Conservation (phyloP, 2,329 filamentous ascomycete genomes). For the Fusarium fujikuroi region DNA sequence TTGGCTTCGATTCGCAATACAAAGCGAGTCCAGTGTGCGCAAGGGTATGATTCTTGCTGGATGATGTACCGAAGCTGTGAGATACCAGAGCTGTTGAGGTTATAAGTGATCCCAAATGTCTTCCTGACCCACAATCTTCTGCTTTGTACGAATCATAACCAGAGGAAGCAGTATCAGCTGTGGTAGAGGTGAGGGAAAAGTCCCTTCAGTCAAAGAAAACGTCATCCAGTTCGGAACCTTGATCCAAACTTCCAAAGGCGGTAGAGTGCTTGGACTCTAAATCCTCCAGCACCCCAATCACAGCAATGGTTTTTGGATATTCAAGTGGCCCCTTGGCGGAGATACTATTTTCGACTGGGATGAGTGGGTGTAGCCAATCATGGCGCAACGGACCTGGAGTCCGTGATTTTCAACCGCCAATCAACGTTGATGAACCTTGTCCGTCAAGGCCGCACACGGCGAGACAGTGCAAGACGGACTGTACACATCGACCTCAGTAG, state of each 20-base stretch:
- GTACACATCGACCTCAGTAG: neutral
- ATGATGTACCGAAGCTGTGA: neutral
- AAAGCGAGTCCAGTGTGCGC: neutral
- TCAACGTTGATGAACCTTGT: neutral
- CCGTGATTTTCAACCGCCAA: neutral
- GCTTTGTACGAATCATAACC: neutral
- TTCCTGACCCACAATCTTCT: neutral
- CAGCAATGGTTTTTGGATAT: neutral
- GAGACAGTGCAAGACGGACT: constrained; percentile 24
- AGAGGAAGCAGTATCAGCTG: neutral
- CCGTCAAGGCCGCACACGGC: neutral
- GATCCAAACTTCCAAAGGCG: no score
- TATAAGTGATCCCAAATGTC: neutral
- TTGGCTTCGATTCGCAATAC: neutral
- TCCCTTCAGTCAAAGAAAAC: neutral
- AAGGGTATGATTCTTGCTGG: neutral
- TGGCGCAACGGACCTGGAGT: neutral
- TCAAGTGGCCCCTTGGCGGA: neutral
- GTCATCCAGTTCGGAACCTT: constrained; percentile 12
- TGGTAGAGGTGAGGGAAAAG: neutral
- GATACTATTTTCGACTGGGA: neutral
- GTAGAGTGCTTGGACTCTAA: neutral
- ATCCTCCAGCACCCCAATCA: neutral
- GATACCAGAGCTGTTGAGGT: neutral
- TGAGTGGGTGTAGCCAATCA: neutral